Evolutionary conservation across 805 yeast genomes (phyloP).

Genomic region (Ogataea nitratoaversa): DNA sequence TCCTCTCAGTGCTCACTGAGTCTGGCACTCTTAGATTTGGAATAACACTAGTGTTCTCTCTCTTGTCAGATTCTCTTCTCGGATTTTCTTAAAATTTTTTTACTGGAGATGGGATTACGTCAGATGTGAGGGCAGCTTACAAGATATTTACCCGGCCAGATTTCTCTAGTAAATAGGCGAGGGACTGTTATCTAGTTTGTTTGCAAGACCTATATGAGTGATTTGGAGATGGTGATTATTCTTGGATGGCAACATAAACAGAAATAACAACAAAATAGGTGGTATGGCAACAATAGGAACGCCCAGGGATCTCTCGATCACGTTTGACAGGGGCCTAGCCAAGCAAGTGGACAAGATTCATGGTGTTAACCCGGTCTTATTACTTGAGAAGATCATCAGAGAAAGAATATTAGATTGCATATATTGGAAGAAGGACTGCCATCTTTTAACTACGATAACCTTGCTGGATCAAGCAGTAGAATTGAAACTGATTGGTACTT

Average conservation of each 20-base stretch:
- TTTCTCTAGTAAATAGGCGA: no score
- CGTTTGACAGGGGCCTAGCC: slow-evolving; percentile 34
- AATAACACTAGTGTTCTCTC: no score
- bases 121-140: no score
- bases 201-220: no score
- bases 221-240: background rate
- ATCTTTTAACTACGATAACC: slow-evolving; percentile 38
- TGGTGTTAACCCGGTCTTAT: slow-evolving; percentile 44
- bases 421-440: slow-evolving; percentile 57
- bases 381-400: slow-evolving; percentile 55
- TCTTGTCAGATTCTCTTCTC: no score
- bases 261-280: no score
- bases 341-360: slow-evolving; percentile 29
- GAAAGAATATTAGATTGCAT: slow-evolving; percentile 53
- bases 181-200: no score
- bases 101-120: no score
- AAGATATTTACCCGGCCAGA: no score
- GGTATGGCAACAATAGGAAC: background rate
- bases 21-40: no score
- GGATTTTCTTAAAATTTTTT: no score
- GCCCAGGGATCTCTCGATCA: slow-evolving; percentile 14
- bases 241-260: background rate
- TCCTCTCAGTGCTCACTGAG: no score
- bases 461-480: slow-evolving; percentile 42
- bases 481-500: slow-evolving; percentile 46